Evolutionary conservation across 1,139 yeast species (phyloP), one percentile per base, ranked within the genome.

Genomic region (Spencermartinsiella ligniputridi): DNA sequence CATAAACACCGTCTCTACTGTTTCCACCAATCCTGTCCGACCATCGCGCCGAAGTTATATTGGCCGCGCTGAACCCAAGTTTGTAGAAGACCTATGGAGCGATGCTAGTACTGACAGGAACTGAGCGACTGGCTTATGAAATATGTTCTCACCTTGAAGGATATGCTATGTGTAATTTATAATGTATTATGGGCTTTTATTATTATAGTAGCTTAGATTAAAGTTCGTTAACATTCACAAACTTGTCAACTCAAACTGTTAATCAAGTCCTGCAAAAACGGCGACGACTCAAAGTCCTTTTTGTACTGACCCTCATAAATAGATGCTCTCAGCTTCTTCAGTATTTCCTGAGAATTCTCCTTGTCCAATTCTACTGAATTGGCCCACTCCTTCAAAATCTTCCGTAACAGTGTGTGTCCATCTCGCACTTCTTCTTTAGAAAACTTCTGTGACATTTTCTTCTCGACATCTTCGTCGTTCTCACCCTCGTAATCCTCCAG

Each of bases 401-500:
- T 59, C 52, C 79, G 79, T 55, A 88, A 68, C 13, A 72, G 59
- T 3, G 71, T 75, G 25, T 79, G 74, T 0, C 95, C 92, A 11
- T 64, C 60, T 3, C 70, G 61, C 22, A 81, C 70, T 51, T 84
- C 50, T 2, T 45, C 49, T 12, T 70, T 66, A 1, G 76, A 61
- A 50, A 83, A 75, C 51, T 77, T 78, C 2, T 77, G 53, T 25
- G 50, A 49, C 15, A 50, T 51, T 38, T 53, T 49, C 27, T 50
- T 41, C 2, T 47, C 42, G 19, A 42, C 45, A 30, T 48, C 51
- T 16, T 45, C 51, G 39, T 68, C 74, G 19, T 69, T 69, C 34
- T 74, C 78, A 3, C 62, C 66, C 24, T 70, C 74, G 36, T 79
- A 72, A 47, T 81, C 88, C 59, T 89, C 97, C 46, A 92, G 71